A percentile compares a stretch with the other conserved stretches of the same genome.
Conservation (phyloP, 2,329 filamentous ascomycete genomes). For the Botryosphaeria dothidea region DNA sequence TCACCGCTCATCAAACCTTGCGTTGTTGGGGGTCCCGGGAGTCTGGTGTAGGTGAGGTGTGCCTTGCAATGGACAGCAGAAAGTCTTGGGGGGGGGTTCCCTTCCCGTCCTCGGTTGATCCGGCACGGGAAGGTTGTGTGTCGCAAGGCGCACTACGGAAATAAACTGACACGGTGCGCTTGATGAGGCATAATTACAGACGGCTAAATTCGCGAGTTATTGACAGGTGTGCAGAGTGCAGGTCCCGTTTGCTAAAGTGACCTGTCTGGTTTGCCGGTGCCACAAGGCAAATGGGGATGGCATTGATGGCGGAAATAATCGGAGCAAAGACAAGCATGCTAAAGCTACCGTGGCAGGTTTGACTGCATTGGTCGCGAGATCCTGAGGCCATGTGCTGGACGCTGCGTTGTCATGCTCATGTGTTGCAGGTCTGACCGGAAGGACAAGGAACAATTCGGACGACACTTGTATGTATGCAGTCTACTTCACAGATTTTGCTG, state of each 20-base stretch:
- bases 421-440: neutral
- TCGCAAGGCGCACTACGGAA: neutral
- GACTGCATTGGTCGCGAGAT: neutral
- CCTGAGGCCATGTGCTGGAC: neutral
- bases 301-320: neutral
- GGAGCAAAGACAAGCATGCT: neutral
- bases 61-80: neutral
- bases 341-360: neutral
- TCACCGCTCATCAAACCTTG: neutral
- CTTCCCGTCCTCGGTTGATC: neutral
- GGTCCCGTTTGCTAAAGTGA: too few relatives aligned
- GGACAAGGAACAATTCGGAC: neutral
- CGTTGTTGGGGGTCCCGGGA: neutral
- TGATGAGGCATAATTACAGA: neutral
- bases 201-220: neutral
- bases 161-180: neutral
- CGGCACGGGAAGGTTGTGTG: neutral
- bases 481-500: neutral
- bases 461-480: neutral
- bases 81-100: neutral
- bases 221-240: neutral
- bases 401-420: neutral
- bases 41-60: neutral
- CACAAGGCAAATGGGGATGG: neutral
- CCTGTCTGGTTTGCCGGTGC: too few relatives aligned